Base-by-base conservation (phyloP, 2,329 filamentous ascomycete species). In the Colletotrichum falcatum region DNA sequence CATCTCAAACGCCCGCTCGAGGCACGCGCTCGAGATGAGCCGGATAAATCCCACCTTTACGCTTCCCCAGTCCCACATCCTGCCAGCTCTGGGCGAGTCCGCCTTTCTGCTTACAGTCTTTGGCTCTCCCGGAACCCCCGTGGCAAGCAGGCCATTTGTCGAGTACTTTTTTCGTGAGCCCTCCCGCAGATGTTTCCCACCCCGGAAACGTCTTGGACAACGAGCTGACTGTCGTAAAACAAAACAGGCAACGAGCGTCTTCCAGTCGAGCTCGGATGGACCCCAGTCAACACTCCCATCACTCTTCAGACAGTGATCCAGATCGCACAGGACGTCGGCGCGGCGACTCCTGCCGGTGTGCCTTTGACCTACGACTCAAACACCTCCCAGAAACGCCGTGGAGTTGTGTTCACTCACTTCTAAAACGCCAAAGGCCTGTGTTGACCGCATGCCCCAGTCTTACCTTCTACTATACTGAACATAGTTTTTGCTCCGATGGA, bases 11-110 rank as follows among this genome's bases (percentile, higher is more conserved):
- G 66, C 61, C 14, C 61, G 61, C 78, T 81, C 72, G 83, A 85
- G 68, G 58, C 85, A 1, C 12, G 81, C 78, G 1, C 82, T 85
- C 5, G 80, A 84, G 58, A 73, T 83, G 78, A 79, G 26, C 85
- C 83, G 1, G 79, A 79, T 75, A 48, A 88, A 88, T 71, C 85
- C 86, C 0, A 79, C 77, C 0, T 88, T 86, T 74, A 81, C 74
- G 0, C 84, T 88, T 77, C 83, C 82, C 0, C 70, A 77, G 0
- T 76, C 74, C 0, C 81, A 77, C 0, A 81, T 85, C 64, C 64
- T 76, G 3, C 87, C 87, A 69, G 85, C 82, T 65, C 74, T 85
- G 0, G 86, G 86, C 7, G 86, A 88, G 76, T 74, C 85, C 0
- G 80, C 82, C 5, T 85, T 85, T 3, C 83, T 83, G 1, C 78